Evolutionary conservation across 768 basidiomycete genomes (phyloP).

Genomic region (Tulasnella sp.): DNA sequence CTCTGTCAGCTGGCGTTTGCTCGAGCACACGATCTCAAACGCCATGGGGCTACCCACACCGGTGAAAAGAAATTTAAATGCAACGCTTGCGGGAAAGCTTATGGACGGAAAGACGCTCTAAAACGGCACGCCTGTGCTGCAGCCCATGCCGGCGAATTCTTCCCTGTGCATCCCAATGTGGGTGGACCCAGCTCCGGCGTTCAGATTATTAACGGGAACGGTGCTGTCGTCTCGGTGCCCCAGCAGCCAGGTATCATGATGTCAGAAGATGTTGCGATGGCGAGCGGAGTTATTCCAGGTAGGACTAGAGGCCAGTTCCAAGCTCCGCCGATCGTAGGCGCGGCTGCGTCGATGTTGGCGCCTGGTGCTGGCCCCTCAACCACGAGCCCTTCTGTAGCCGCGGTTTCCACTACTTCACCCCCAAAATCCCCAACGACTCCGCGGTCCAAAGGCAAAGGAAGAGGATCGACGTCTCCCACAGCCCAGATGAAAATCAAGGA

Average conservation of each 20-base stretch:
- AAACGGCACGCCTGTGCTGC: slow-evolving; percentile 23
- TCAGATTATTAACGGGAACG: slow-evolving; percentile 5
- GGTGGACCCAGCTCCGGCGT: background rate
- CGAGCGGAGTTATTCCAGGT: background rate
- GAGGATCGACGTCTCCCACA: background rate
- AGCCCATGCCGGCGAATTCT: slow-evolving; percentile 14
- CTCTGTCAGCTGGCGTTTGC: slow-evolving; percentile 21
- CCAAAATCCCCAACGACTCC: background rate
- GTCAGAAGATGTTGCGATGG: background rate
- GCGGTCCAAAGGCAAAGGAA: background rate
- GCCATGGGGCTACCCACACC: slow-evolving; percentile 20
- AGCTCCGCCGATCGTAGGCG: slow-evolving; percentile 24
- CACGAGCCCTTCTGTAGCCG: background rate
- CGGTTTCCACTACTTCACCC: background rate
- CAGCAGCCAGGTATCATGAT: background rate
- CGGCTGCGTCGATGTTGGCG: slow-evolving; percentile 7
- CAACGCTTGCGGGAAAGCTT: slow-evolving; percentile 8
- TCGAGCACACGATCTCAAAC: slow-evolving; percentile 24
- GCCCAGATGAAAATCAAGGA: slow-evolving; percentile 1
- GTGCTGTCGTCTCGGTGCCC: background rate
- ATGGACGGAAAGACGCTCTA: slow-evolving; percentile 23
- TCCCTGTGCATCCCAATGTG: background rate
- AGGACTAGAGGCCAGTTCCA: slow-evolving; percentile 13
- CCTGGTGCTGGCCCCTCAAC: background rate
- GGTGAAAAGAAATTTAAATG: slow-evolving; percentile 23